Evolutionary conservation across 1,284 basidiomycete species (phyloP).

Genomic region (Ustilago cynodontis): DNA sequence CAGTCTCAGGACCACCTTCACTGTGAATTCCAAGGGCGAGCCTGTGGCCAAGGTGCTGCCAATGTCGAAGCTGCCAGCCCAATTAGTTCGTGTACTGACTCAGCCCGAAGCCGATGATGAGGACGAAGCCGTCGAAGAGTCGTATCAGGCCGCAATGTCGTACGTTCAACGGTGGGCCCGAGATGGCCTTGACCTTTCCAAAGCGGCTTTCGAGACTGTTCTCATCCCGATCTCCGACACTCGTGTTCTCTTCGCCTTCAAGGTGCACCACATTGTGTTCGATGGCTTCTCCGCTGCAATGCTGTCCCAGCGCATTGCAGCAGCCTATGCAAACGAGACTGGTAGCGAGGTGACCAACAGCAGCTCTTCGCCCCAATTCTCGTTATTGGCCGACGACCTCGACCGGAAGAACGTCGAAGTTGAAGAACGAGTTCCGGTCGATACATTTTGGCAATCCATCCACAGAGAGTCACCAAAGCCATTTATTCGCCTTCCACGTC

Average conservation of each 20-base stretch:
- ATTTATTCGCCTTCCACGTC: not conserved
- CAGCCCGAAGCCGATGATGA: not conserved
- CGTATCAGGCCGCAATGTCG: not conserved
- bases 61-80: not conserved
- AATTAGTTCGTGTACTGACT: not conserved
- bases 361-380: not conserved
- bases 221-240: not conserved
- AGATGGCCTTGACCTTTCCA: not conserved
- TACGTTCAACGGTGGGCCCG: not conserved
- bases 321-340: not conserved
- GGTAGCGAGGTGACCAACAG: not conserved
- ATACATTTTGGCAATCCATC: not conserved
- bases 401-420: not conserved
- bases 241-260: not conserved
- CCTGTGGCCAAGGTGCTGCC: not conserved
- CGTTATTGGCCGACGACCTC: not conserved
- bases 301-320: not conserved
- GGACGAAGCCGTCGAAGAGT: not conserved
- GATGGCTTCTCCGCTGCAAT: not conserved
- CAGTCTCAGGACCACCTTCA: not conserved
- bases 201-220: not conserved
- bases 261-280: not conserved
- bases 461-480: not conserved
- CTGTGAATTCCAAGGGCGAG: not conserved
- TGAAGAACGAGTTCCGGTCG: not conserved